Conservation (phyloP, 108 stramenopile genomes). For the Conticribra weissflogii region DNA sequence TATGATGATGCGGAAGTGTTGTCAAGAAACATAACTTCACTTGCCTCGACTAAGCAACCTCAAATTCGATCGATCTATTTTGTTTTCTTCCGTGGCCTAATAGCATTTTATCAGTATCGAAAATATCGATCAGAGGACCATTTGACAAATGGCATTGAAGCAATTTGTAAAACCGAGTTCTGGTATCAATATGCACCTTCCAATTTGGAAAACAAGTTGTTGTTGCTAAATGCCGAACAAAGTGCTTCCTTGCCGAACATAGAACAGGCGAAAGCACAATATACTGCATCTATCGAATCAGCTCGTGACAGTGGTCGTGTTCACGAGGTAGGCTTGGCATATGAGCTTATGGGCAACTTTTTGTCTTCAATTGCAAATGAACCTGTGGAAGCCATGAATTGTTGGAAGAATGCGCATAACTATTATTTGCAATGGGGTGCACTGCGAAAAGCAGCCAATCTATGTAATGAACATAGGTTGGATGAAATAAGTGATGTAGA, state of each 20-base stretch:
- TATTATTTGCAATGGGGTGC: constrained; percentile 13
- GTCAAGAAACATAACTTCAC: no score
- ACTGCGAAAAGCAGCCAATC: not conserved
- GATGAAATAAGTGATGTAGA: no score
- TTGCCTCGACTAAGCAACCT: no score
- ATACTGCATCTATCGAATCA: not conserved
- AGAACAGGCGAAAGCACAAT: not conserved
- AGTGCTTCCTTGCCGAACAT: not conserved
- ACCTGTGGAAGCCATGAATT: not conserved
- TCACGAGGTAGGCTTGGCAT: not conserved
- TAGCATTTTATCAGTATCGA: no score
- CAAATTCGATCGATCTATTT: no score
- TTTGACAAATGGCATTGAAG: no score
- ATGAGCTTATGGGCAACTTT: not conserved
- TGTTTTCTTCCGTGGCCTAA: no score
- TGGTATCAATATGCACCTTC: no score
- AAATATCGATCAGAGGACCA: no score
- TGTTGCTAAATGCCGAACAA: not conserved
- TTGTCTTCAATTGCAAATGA: not conserved
- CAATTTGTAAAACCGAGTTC: no score
- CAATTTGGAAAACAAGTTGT: constrained; percentile 1
- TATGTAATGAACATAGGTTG: no score
- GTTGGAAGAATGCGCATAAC: not conserved
- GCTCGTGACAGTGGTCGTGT: not conserved
- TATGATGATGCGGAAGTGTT: no score